Conservation (phyloP, 164 flowering plant genomes). For the Sextonia rubra region DNA sequence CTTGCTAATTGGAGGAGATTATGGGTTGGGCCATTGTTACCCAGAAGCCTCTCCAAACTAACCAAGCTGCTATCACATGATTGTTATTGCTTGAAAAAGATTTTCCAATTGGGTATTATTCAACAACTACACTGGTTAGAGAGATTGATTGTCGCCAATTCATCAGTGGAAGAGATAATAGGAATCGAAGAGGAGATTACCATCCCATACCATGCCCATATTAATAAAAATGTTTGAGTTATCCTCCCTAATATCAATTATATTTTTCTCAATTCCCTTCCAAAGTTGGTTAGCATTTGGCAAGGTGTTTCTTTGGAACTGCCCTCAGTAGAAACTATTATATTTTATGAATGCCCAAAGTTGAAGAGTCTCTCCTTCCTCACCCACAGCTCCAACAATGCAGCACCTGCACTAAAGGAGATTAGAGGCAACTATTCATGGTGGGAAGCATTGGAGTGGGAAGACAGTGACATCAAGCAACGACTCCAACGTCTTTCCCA, state of each 20-base stretch:
- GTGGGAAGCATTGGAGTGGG: background rate
- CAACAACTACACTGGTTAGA: background rate
- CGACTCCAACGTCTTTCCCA: background rate
- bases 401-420: background rate
- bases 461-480: background rate
- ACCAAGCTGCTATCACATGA: background rate
- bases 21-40: background rate
- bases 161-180: background rate
- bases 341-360: background rate
- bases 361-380: background rate
- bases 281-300: background rate
- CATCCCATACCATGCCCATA: background rate
- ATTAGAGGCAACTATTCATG: background rate
- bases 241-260: background rate
- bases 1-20: background rate
- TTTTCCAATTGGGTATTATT: background rate
- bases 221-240: background rate
- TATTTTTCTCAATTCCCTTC: background rate
- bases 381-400: background rate
- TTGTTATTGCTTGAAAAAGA: too few species aligned
- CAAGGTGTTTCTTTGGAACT: background rate
- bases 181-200: background rate
- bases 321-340: background rate
- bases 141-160: background rate
- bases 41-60: background rate